Evolutionary conservation across 2,329 filamentous ascomycete genomes (phyloP).

Genomic region (Xylariaceae sp.): DNA sequence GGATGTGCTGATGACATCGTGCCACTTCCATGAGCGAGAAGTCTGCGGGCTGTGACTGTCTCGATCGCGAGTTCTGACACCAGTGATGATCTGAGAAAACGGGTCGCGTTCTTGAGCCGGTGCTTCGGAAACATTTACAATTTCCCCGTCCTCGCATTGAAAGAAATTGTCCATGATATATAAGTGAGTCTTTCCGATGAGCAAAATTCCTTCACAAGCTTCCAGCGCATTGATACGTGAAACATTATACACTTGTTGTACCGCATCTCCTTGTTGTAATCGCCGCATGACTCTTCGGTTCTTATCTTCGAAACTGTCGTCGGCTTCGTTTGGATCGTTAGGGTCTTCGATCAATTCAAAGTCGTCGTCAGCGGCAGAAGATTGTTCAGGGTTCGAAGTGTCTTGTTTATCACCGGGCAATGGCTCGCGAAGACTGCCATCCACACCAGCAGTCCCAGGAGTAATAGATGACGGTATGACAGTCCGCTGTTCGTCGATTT

Average conservation of each 20-base stretch:
- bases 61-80: slow-evolving; percentile 60
- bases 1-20: slow-evolving; percentile 89
- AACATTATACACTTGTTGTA: slow-evolving; percentile 92
- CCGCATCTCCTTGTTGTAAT: slow-evolving; percentile 83
- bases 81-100: slow-evolving; percentile 90
- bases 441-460: slow-evolving; percentile 19
- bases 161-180: slow-evolving; percentile 98
- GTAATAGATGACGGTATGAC: slow-evolving; percentile 18
- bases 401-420: slow-evolving; percentile 23
- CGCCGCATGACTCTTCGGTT: slow-evolving; percentile 97
- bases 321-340: slow-evolving; percentile 72
- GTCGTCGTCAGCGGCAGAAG: slow-evolving; percentile 69
- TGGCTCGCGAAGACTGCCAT: slow-evolving; percentile 21
- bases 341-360: slow-evolving; percentile 96
- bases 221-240: slow-evolving; percentile 92
- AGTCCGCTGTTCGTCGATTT: slow-evolving; percentile 16
- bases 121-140: slow-evolving; percentile 94
- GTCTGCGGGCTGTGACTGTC: slow-evolving; percentile 68
- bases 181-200: slow-evolving; percentile 85
- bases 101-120: slow-evolving; percentile 89
- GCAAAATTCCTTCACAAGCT: slow-evolving; percentile 87
- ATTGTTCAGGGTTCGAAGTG: slow-evolving; percentile 25
- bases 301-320: slow-evolving; percentile 88
- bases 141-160: slow-evolving; percentile 90
- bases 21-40: slow-evolving; percentile 89